Evolutionary conservation across 2,329 filamentous ascomycete species (phyloP).

Genomic region (Phyllosticta citriasiana): DNA sequence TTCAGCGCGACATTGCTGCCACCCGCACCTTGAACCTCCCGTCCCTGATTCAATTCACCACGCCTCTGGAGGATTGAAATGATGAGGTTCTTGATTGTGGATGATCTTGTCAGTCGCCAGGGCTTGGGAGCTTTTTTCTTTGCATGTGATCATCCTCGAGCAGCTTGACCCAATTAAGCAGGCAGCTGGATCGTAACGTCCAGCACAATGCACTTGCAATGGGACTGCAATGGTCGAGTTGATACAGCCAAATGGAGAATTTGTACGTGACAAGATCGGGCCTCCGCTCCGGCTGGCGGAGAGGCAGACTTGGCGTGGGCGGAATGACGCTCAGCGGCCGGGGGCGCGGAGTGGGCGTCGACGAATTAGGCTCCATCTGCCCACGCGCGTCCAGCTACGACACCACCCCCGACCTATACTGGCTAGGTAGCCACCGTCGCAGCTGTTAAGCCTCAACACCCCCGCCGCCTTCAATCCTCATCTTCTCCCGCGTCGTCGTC

Average conservation of each 20-base stretch:
- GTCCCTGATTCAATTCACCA: too few relatives aligned
- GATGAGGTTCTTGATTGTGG: too few relatives aligned
- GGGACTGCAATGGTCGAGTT: too few relatives aligned
- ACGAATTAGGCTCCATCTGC: constrained; percentile 8
- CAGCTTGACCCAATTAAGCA: too few relatives aligned
- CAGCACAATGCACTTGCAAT: too few relatives aligned
- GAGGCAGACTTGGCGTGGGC: constrained; percentile 6
- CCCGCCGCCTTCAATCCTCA: constrained; percentile 14
- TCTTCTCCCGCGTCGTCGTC: constrained; percentile 8
- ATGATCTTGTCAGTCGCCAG: too few relatives aligned
- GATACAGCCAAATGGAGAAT: too few relatives aligned
- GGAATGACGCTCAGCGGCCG: constrained; percentile 7
- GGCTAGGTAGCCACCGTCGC: constrained; percentile 5
- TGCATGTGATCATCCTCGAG: too few relatives aligned
- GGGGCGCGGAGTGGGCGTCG: constrained; percentile 3
- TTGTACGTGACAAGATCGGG: too few relatives aligned
- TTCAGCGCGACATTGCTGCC: background rate
- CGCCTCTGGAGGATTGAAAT: too few relatives aligned
- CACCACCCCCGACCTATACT: constrained; percentile 11
- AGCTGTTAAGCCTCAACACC: constrained; percentile 4
- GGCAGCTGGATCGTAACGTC: too few relatives aligned
- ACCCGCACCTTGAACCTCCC: background rate
- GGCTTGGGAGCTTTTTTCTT: too few relatives aligned
- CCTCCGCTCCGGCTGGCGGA: background rate
- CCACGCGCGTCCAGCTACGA: constrained; percentile 9